Evolutionary conservation across 164 flowering plant species (phyloP).

Genomic region (Taxillus chinensis): DNA sequence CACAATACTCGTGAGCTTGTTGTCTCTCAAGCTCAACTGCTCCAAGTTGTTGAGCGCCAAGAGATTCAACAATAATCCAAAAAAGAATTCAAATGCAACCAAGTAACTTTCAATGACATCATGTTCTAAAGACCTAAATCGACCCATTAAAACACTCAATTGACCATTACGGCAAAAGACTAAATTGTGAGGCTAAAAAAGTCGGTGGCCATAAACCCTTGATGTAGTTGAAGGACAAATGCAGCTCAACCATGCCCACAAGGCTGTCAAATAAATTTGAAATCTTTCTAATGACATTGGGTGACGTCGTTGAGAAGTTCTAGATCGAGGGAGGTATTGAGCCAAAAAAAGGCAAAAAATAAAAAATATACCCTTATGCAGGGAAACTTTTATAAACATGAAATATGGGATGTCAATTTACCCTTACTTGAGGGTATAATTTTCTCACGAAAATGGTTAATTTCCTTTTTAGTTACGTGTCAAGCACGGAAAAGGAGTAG

Average conservation of each 20-base stretch:
- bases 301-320: conserved; percentile 26
- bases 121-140: conserved; percentile 34
- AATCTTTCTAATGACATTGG: conserved; percentile 28
- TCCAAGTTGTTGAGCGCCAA: conserved; percentile 17
- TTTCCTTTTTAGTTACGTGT: too few species aligned
- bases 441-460: too few species aligned
- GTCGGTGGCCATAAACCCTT: conserved; percentile 26
- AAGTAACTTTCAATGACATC: conserved; percentile 29
- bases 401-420: too few species aligned
- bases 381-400: too few species aligned
- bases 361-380: too few species aligned
- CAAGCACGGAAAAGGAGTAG: too few species aligned
- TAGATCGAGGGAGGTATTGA: too few species aligned
- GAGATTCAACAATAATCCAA: conserved; percentile 51
- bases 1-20: conserved; percentile 44
- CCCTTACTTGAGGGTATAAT: too few species aligned
- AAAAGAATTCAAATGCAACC: conserved; percentile 41
- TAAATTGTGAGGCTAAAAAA: conserved; percentile 28
- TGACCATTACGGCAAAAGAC: conserved; percentile 42
- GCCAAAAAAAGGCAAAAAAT: too few species aligned
- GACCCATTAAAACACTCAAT: conserved; percentile 23
- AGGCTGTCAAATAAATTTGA: conserved; percentile 35
- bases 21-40: conserved; percentile 39
- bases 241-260: conserved; percentile 17
- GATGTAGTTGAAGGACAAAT: conserved; percentile 24